Evolutionary conservation across 192 early-diverging fungal species (phyloP), one percentile per base, ranked within the genome.

Genomic region (Thamnidium elegans): DNA sequence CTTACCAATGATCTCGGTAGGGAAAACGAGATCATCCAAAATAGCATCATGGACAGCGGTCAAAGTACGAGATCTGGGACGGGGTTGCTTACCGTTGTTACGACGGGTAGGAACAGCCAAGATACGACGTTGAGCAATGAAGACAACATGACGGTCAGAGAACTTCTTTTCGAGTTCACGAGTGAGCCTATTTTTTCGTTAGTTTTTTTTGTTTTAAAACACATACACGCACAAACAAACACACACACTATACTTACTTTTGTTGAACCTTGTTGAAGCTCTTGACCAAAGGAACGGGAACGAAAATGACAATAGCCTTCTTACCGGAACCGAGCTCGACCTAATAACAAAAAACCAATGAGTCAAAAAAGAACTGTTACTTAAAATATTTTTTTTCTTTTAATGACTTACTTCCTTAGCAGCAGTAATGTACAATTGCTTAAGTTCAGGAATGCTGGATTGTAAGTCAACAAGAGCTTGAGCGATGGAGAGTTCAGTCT

Each of bases 121-220:
- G 78, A 99, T 97, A 71, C 94, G 92, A 67, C 97, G 93, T n/a
- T 69, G 68, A 42, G 68, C 51, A 56, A 69, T 70, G 63, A 99
- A 89, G 65, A 99, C 86, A 61, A 99, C 91, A 82, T 99, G 97
- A 73, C 95, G 91, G 86, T 99, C 97, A 75, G 93, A 93, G 90
- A 99, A 97, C 92, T 99, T 99, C 93, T 99, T 99, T 87, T 99
- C 97, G 68, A 99, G 86, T 86, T 99, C 97, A 78, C 97, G 94
- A 71, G 94, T 94, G 47, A 99, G 90, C 72, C 90, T 85, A 56
- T 30, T 36, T 19, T 19, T 55, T 19, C 42, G 5, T 32, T 19
- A 19, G 19, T 48, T 6, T 17, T 52, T 52, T 26, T 1, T 26
- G 3, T 26, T 2, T 26, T 3, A 26, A 1, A 26, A 26, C 26